Evolutionary conservation across 345 rosid species (phyloP), one percentile per base, ranked within the genome.

Genomic region (Eucalyptus cloeziana): DNA sequence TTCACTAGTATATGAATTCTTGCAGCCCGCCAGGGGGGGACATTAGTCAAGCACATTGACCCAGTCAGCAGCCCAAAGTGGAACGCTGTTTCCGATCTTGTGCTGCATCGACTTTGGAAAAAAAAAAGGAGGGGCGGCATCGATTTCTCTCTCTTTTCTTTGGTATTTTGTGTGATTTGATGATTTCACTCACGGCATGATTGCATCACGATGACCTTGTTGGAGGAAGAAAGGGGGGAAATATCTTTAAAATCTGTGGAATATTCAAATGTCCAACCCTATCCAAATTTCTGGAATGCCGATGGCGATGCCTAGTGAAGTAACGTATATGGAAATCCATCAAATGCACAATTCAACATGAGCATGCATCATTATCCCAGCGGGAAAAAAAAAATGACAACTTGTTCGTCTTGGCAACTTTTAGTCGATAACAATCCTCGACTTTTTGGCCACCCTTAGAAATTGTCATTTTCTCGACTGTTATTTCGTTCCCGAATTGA

Each of bases 391-490:
- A 69, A 10, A 19, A 19, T 2, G 83, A 37, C 15, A 21, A 37
- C 30, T 76, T 21, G 10, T 2, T 21, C 5, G 0, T 6, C 15
- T 1, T 2, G 14, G 3, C 13, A 21, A 13, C 47, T 7, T 76
- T 3, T 2, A 21, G 21, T 40, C 3, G 1, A 76, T 21, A 40
- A 37, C 2, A 15, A 10, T 6, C 15, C 15, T 76, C 3, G 83
- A 76, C 83, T 21, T 40, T 76, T 21, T 12, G 1, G 47, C 47
- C 30, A 22, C 13, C 47, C 27, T 76, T 37, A 2, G 30, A 40
- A 7, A 37, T 37, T 10, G 45, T 19, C 13, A 37, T 71, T 71
- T 71, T 71, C 25, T 37, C 5, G 2, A 11, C 7, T 0, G 2
- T 21, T 19, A 2, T 37, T 21, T 37, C 4, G 0, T 37, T 2